A percentile compares a stretch with the other conserved stretches of the same genome.
Evolutionary conservation across 2,329 filamentous ascomycete genomes (phyloP).

Genomic region (Thelonectria discophora): DNA sequence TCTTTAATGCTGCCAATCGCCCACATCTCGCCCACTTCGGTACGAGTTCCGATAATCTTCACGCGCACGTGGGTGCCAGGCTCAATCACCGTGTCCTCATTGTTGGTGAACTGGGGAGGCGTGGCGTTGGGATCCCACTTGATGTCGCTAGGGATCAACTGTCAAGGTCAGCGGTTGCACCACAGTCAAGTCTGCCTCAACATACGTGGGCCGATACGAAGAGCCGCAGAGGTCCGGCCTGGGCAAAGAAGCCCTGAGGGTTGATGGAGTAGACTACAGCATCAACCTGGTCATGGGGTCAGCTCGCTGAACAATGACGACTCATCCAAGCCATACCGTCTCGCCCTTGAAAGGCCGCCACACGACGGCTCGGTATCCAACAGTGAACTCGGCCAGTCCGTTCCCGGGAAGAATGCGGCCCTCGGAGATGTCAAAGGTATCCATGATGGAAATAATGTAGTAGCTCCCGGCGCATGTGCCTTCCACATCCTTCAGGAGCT

Average conservation of each 20-base stretch:
- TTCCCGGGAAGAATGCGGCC: conserved; percentile 91
- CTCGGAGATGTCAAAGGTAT: conserved; percentile 93
- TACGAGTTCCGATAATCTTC: conserved; percentile 92
- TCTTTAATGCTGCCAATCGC: conserved; percentile 98
- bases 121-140: conserved; percentile 96
- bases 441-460: conserved; percentile 98
- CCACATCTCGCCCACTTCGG: conserved; percentile 94
- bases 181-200: conserved; percentile 28
- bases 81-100: conserved; percentile 92
- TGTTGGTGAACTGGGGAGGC: conserved; percentile 96
- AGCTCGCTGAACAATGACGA: conserved; percentile 39
- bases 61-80: conserved; percentile 92
- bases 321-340: conserved; percentile 71
- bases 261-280: conserved; percentile 93
- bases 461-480: conserved; percentile 95
- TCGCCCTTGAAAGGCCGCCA: conserved; percentile 99
- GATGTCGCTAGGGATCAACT: conserved; percentile 92
- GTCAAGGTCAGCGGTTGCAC: conserved; percentile 30
- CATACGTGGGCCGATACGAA: conserved; percentile 86
- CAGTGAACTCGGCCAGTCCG: conserved; percentile 92
- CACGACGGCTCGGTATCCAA: conserved; percentile 93
- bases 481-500: conserved; percentile 92
- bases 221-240: conserved; percentile 79
- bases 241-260: conserved; percentile 88
- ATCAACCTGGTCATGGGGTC: conserved; percentile 74